A percentile compares a stretch with the other conserved stretches of the same genome.
Evolutionary conservation across 169 alveolate genomes (phyloP).

Genomic region (Plasmodium reichenowi): DNA sequence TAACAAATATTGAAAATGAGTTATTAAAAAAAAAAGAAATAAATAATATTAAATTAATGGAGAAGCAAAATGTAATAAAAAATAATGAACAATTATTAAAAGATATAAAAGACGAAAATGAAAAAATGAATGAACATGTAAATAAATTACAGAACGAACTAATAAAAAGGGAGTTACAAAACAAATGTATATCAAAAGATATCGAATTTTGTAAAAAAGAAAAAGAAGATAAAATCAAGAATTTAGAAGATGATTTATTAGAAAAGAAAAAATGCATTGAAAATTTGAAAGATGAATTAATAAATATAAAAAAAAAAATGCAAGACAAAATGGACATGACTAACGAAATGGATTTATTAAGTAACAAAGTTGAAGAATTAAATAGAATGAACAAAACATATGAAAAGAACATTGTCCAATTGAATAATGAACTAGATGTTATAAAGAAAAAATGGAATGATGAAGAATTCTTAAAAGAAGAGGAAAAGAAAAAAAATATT

Average conservation of each 20-base stretch:
- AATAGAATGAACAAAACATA: not conserved
- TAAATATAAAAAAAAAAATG: not conserved
- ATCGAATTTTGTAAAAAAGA: slow-evolving; percentile 22
- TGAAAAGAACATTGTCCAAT: not conserved
- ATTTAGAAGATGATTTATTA: slow-evolving; percentile 2
- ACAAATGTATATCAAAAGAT: slow-evolving; percentile 5
- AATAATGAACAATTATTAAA: not conserved
- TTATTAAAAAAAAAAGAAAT: slow-evolving; percentile 31
- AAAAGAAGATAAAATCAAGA: slow-evolving; percentile 5
- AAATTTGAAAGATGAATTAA: slow-evolving; percentile 3
- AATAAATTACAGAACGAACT: slow-evolving; percentile 11
- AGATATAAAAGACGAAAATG: slow-evolving; percentile 18
- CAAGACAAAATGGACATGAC: not conserved
- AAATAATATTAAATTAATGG: slow-evolving; percentile 5
- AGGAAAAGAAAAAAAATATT: slow-evolving; percentile 19
- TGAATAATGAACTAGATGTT: slow-evolving; percentile 10
- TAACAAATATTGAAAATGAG: slow-evolving; percentile 32
- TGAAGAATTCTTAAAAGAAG: slow-evolving; percentile 6
- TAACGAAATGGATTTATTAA: not conserved
- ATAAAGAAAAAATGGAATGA: not conserved
- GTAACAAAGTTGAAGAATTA: not conserved
- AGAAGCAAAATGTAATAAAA: slow-evolving; percentile 8
- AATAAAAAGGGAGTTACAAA: slow-evolving; percentile 17
- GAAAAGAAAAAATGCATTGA: slow-evolving; percentile 29
- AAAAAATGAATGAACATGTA: slow-evolving; percentile 6